These are phyloP conservation scores for Takashimella tepidaria DNA, from an alignment of 1,284 basidiomycete genomes.

Conservation along the genomic window DNA sequence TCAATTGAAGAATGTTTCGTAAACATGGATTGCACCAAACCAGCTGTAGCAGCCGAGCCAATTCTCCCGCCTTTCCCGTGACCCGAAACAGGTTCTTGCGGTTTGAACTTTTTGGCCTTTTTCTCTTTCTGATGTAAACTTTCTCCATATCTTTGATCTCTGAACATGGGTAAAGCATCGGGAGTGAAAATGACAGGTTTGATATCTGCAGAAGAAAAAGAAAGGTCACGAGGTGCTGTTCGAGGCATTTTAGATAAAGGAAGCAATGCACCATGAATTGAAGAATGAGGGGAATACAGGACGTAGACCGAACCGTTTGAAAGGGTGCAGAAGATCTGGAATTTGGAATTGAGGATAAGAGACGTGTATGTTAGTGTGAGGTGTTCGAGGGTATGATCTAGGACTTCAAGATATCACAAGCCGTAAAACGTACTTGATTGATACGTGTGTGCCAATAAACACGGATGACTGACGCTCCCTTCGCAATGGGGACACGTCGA, in stretches of 20 bases:
- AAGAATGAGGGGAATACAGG: constrained; percentile 80
- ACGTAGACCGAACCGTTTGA: constrained; percentile 85
- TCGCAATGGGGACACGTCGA: constrained; percentile 57
- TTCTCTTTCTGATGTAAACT: constrained; percentile 83
- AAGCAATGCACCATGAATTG: constrained; percentile 85
- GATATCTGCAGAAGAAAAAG: constrained; percentile 70
- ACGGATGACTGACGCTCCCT: constrained; percentile 72
- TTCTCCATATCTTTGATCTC: constrained; percentile 73
- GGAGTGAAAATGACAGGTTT: constrained; percentile 75
- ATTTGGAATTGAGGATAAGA: constrained; percentile 10
- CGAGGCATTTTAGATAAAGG: constrained; percentile 58
- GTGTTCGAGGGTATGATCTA: neutral
- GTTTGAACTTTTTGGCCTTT: constrained; percentile 79
- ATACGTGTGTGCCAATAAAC: constrained; percentile 94
- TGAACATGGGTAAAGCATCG: constrained; percentile 81
- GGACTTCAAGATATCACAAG: neutral
- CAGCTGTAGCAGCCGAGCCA: constrained; percentile 89
- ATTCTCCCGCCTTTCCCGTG: constrained; percentile 89
- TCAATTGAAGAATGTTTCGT: constrained; percentile 47
- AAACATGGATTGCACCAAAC: constrained; percentile 88
- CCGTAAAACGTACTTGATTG: constrained; percentile 66
- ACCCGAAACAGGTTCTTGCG: constrained; percentile 84
- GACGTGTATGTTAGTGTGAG: neutral
- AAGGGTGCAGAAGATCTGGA: constrained; percentile 73
- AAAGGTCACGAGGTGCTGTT: constrained; percentile 73